These are phyloP conservation scores for Candida boidinii DNA, from an alignment of 805 yeast genomes.

Conservation along the genomic window DNA sequence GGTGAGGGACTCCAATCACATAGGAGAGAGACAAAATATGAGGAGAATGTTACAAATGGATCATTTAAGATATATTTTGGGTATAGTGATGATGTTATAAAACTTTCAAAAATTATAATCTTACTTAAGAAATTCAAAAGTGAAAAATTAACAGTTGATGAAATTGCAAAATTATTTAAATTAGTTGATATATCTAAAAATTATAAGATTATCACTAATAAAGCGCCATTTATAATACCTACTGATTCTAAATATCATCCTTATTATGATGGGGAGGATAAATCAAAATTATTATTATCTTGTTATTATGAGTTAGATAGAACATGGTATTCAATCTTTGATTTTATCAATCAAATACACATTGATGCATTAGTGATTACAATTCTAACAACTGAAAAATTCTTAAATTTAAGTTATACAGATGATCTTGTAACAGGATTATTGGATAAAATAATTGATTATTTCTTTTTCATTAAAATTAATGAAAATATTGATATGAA, in stretches of 20 bases:
- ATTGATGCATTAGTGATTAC: slow-evolving; percentile 26
- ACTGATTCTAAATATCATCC: slow-evolving; percentile 19
- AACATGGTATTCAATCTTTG: slow-evolving; percentile 20
- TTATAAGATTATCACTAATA: slow-evolving; percentile 14
- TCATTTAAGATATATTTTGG: slow-evolving; percentile 21
- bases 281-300: slow-evolving; percentile 10
- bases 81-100: slow-evolving; percentile 18
- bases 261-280: slow-evolving; percentile 17
- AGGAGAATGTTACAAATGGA: no score
- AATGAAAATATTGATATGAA: slow-evolving; percentile 7
- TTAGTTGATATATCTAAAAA: slow-evolving; percentile 15
- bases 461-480: no score
- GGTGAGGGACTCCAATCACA: no score
- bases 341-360: slow-evolving; percentile 22
- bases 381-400: slow-evolving; percentile 22
- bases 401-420: slow-evolving; percentile 9
- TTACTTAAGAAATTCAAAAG: slow-evolving; percentile 10
- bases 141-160: slow-evolving; percentile 7
- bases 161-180: slow-evolving; percentile 11
- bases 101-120: slow-evolving; percentile 15
- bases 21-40: no score
- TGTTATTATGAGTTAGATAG: slow-evolving; percentile 11
- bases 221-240: slow-evolving; percentile 16
- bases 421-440: slow-evolving; percentile 11
- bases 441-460: slow-evolving; percentile 11